These are phyloP conservation scores for Syzygium oleosum DNA, from an alignment of 345 rosid species.

Conservation along the genomic window DNA sequence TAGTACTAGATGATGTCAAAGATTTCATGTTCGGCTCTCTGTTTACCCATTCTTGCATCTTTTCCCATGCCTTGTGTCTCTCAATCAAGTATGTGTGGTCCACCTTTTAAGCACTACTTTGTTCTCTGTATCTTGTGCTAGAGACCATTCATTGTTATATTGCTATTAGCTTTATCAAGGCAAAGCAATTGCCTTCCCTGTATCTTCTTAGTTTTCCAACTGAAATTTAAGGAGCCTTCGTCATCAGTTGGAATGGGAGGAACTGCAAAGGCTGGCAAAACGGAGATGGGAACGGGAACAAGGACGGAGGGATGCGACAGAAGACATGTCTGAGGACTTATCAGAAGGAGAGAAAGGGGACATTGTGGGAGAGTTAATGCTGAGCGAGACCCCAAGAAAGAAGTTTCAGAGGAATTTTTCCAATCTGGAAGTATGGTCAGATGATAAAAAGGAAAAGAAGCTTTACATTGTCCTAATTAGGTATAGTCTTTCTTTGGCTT, in stretches of 20 bases:
- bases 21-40: neutral
- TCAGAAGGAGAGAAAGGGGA: slow-evolving; percentile 97
- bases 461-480: slow-evolving; percentile 89
- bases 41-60: neutral
- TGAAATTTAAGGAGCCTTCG: neutral
- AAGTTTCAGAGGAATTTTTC: slow-evolving; percentile 59
- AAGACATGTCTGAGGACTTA: slow-evolving; percentile 86
- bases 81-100: neutral
- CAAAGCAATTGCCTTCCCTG: neutral
- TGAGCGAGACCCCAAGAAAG: slow-evolving; percentile 58
- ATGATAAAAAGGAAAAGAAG: slow-evolving; percentile 84
- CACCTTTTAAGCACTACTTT: neutral
- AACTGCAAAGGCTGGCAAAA: slow-evolving; percentile 44
- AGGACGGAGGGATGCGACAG: slow-evolving; percentile 77
- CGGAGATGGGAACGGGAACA: slow-evolving; percentile 75
- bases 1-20: neutral
- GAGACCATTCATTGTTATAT: neutral
- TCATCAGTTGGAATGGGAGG: slow-evolving; percentile 72
- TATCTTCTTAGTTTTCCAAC: neutral
- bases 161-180: neutral
- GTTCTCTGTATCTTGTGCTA: neutral
- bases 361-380: slow-evolving; percentile 41
- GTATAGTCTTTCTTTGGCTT: slow-evolving; percentile 16
- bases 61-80: neutral
- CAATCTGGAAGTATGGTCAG: slow-evolving; percentile 86